Base-by-base conservation (phyloP, 305 asterid species). In the Fraxinus sp. region DNA sequence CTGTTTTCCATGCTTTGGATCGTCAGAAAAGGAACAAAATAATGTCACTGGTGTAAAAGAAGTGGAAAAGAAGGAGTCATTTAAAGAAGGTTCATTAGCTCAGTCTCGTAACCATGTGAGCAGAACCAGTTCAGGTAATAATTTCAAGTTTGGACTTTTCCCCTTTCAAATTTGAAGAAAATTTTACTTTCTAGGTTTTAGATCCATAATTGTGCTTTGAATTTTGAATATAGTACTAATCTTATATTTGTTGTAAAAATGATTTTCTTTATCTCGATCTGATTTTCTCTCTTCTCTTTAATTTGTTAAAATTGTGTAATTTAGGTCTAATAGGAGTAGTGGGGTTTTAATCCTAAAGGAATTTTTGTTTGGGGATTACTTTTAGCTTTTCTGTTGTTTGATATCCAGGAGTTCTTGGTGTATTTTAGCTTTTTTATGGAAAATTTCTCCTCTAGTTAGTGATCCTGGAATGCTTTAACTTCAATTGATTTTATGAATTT, bases 1-100 rank as follows among this genome's bases (percentile, higher is more conserved):
- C 88, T 90, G 92, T 90, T 90, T 90, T 84, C 88, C 91, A 46
- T 90, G 92, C 86, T 85, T 90, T 86, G 87, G 89, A 90, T 86
- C 92, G 84, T 86, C 91, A 79, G 79, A 80, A 74, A 84, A 85
- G 81, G 86, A 74, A 82, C 83, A 78, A 39, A 28, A 77, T 28
- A 77, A 49, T 83, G 89, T 79, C 46, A 81, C 84, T 74, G 87
- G 80, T 37, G 90, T 82, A 62, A 87, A 86, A 82, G 88, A 87
- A 84, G 89, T 81, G 79, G 78, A 55, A 73, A 86, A 86, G 68
- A 86, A 86, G 68, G 91, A 90, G 68, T 84, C 89, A 82, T 81
- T 82, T 24, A 86, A 83, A 82, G 90, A 90, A 78, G 89, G 90
- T 55, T 84, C 89, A 70, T 87, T 83, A 71, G 86, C 86, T 72